Evolutionary conservation across 106 monocot species (phyloP).

Genomic region (Dactylorhiza incarnata): DNA sequence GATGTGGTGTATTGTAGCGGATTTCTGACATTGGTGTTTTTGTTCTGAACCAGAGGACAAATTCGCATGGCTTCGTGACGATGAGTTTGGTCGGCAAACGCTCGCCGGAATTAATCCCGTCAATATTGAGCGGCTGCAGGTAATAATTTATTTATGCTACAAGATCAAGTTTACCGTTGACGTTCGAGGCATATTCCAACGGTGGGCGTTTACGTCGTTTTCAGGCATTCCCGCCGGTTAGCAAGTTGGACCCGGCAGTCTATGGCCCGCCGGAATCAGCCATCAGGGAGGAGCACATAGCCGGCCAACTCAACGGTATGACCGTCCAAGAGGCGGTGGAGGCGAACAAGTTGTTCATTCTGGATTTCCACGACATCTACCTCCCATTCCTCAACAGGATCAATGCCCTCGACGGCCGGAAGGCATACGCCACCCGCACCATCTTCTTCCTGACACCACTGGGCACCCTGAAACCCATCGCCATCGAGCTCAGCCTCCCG

Average conservation of each 20-base stretch:
- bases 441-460: constrained; percentile 57
- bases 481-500: constrained; percentile 83
- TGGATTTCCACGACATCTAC: constrained; percentile 79
- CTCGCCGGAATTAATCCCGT: constrained; percentile 93
- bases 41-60: constrained; percentile 65
- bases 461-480: constrained; percentile 76
- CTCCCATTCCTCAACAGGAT: constrained; percentile 86
- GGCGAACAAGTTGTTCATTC: constrained; percentile 60
- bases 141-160: constrained; percentile 5
- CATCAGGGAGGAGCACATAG: constrained; percentile 78
- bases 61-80: constrained; percentile 91
- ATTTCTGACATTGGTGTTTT: too few relatives aligned
- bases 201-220: not conserved
- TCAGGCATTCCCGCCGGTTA: constrained; percentile 74
- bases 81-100: constrained; percentile 80
- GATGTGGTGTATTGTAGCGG: too few relatives aligned
- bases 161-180: not conserved
- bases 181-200: not conserved
- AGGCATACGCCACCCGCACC: constrained; percentile 80
- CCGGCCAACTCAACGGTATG: constrained; percentile 72
- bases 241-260: constrained; percentile 73
- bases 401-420: constrained; percentile 68
- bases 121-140: constrained; percentile 69
- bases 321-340: constrained; percentile 81
- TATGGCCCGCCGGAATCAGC: constrained; percentile 82